Conservation (phyloP, 1,284 basidiomycete genomes). For the Fomitopsis palustris region DNA sequence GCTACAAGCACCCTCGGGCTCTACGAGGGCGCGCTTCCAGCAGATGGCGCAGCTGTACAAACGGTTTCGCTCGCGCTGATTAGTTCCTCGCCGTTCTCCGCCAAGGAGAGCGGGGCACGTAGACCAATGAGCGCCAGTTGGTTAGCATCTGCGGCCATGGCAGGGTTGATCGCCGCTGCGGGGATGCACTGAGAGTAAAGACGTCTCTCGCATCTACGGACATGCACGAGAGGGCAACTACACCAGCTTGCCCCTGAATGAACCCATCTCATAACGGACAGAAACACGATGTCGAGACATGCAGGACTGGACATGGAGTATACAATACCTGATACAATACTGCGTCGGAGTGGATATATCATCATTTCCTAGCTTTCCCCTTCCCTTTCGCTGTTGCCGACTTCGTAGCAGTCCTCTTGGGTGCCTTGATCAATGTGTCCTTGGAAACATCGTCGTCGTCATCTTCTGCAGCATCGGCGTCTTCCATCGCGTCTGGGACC, state of each 20-base stretch:
- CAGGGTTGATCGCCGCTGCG: background rate
- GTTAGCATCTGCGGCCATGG: background rate
- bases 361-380: background rate
- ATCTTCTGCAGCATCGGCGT: constrained; percentile 13
- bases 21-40: background rate
- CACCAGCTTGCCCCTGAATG: no score
- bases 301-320: background rate
- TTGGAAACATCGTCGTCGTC: background rate
- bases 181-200: background rate
- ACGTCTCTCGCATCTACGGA: no score
- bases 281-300: background rate
- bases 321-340: background rate
- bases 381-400: background rate
- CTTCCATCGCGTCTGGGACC: constrained; percentile 37
- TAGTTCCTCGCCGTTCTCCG: background rate
- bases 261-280: no score
- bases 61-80: background rate
- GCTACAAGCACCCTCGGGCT: background rate
- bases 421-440: background rate
- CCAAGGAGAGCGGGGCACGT: background rate
- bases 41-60: background rate
- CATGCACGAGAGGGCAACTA: no score
- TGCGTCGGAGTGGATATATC: no score
- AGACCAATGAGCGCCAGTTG: background rate
- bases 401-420: background rate